Base-by-base conservation (phyloP, 140 eudicot species). In the Anethum foeniculum region DNA sequence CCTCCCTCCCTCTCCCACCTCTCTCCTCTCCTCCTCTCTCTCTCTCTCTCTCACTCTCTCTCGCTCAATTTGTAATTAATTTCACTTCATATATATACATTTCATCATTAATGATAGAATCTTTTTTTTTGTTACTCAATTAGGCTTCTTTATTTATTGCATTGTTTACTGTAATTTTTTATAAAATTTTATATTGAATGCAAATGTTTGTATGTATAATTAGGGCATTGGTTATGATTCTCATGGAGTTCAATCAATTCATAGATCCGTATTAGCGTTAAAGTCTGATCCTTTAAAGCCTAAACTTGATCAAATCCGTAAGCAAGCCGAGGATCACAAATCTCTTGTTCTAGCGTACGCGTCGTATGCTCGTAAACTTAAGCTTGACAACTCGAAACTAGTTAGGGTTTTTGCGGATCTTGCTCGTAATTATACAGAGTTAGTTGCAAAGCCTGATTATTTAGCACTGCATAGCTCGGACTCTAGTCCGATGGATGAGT, bases 241-340 rank as follows among this genome's bases (percentile, higher is more conserved):
- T 8, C 15, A 68, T 48, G 92, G 88, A 27, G 71, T 54, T 38
- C 90, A 84, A 79, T 56, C 84, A 5, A 52, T 83, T 74, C 82
- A 90, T 78, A 88, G 97, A 71, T 89, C 96, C 34, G 85, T 90
- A 12, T 85, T 93, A n/a, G 97, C 96, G 3, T 76, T 90, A 19
- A 93, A 90, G 75, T 90, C 97, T 5, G 93, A 93, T 90, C 97
- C 97, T 21, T 81, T 90, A 54, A 93, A 85, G 81, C 93, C 97
- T 16, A 83, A 91, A 82, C 84, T 93, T 38, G 97, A 90, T 84
- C 97, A 93, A 88, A 89, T 91, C 87, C 85, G 90, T 25, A 93
- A 93, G 81, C 98, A 93, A 81, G 98, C 97, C 3, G 98, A 91
- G 46, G 98, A 93, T 83, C 97, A 93, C 77, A 85, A 92, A 78